Evolutionary conservation across 1,139 yeast genomes (phyloP), one percentile per base, ranked within the genome.

Genomic region (Suhomyces bokatorum): DNA sequence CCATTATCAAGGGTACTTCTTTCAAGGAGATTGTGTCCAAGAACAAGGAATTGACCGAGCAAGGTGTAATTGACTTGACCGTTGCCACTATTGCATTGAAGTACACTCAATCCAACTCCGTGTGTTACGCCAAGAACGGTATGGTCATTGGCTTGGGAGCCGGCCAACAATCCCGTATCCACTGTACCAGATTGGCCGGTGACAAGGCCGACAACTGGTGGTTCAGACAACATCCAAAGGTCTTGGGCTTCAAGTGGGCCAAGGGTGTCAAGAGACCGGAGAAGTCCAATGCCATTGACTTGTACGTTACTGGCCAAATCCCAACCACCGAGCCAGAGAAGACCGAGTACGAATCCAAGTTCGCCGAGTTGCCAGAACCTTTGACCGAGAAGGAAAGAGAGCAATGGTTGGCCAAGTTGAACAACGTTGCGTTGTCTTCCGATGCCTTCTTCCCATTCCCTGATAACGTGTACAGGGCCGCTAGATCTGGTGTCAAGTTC

Each of bases 371-470:
- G 32, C 99, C 99, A 56, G 78, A 71, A 56, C 97, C 97, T 47
- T 78, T 93, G 59, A 83, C 96, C 46, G 70, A 70, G 32, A 83
- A 78, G 55, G 99, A 95, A 77, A 88, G 95, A 73, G 73, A 74
- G 54, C 96, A 87, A 59, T 93, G 98, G 98, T 71, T 85, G 56
- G 62, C 73, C 51, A 82, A 90, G 73, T 78, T 89, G 65, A 80
- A 73, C 49, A 83, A 87, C 58, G 99, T 95, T 49, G 91, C 98
- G 9, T 78, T 90, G 58, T 86, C 97, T 14, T 89, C 97, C 3
- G 99, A 93, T 67, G 99, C 99, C 33, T 93, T 93, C 81, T 93
- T 93, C 95, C 99, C 99, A 72, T 93, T 93, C 93, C 95, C 98
- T 54, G 99, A 93, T 71, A 93, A 95, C 63, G 97, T 95, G 57